Conservation (phyloP, 148 eudicot species). For the Camellia japonica region DNA sequence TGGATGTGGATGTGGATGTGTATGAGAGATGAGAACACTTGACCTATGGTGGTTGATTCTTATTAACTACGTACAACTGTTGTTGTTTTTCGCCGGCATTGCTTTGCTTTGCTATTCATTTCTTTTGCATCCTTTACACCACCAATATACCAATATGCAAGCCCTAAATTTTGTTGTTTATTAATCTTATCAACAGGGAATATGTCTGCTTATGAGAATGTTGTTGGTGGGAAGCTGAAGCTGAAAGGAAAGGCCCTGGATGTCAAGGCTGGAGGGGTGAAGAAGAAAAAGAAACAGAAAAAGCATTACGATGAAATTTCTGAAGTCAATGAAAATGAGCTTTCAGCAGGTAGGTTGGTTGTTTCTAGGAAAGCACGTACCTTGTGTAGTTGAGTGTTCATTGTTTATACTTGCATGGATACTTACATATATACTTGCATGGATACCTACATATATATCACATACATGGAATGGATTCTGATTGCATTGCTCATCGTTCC, state of each 20-base stretch:
- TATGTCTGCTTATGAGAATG: slow-evolving; percentile 78
- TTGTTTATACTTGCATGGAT: neutral
- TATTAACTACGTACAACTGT: neutral
- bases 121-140: neutral
- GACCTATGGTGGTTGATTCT: neutral
- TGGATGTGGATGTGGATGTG: neutral
- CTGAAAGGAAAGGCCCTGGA: slow-evolving; percentile 89
- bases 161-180: neutral
- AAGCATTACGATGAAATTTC: slow-evolving; percentile 45
- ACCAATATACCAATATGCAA: neutral
- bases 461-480: neutral
- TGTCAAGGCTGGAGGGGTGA: slow-evolving; percentile 64
- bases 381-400: neutral
- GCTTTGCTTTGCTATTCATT: neutral
- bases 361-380: neutral
- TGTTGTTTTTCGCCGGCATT: neutral
- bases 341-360: slow-evolving; percentile 49
- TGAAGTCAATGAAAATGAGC: slow-evolving; percentile 35
- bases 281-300: slow-evolving; percentile 82
- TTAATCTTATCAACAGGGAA: slow-evolving; percentile 17
- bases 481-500: neutral
- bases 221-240: slow-evolving; percentile 84
- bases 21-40: neutral
- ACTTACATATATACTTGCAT: neutral
- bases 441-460: neutral